Evolutionary conservation across 169 alveolate genomes (phyloP).

Genomic region (Plasmodium sp.): DNA sequence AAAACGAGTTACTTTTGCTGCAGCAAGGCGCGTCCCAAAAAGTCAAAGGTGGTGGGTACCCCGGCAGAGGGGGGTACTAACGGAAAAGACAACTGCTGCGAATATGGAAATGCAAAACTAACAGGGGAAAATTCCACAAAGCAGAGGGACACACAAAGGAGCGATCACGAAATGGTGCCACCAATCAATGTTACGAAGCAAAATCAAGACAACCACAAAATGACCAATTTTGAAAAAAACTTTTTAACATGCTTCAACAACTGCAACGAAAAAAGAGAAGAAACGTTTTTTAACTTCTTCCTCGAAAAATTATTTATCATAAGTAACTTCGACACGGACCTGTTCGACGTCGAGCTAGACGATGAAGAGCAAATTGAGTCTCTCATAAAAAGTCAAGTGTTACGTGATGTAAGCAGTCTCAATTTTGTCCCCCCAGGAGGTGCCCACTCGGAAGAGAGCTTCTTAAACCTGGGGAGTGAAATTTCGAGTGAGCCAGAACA

Average conservation of each 20-base stretch:
- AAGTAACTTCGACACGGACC: slow-evolving; percentile 54
- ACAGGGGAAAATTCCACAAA: neutral
- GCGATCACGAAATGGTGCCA: neutral
- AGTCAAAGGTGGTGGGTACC: neutral
- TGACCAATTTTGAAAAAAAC: neutral
- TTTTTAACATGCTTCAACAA: slow-evolving; percentile 44
- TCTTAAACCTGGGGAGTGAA: neutral
- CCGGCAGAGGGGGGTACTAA: neutral
- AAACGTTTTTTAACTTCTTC: slow-evolving; percentile 38
- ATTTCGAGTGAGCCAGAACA: neutral
- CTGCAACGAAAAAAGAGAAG: slow-evolving; percentile 32
- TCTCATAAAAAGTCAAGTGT: neutral
- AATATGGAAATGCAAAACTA: neutral
- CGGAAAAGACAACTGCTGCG: neutral
- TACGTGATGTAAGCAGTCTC: slow-evolving; percentile 11
- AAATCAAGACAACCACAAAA: neutral
- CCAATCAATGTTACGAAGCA: neutral
- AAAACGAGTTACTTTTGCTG: neutral
- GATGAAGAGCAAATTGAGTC: neutral
- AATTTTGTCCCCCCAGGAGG: neutral
- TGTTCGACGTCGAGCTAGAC: slow-evolving; percentile 15
- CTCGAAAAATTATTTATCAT: slow-evolving; percentile 49
- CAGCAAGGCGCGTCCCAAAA: neutral
- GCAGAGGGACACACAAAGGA: neutral
- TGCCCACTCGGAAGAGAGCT: neutral